These are phyloP conservation scores for Arachis stenosperma DNA, from an alignment of 306 rosid species.

Conservation along the genomic window DNA sequence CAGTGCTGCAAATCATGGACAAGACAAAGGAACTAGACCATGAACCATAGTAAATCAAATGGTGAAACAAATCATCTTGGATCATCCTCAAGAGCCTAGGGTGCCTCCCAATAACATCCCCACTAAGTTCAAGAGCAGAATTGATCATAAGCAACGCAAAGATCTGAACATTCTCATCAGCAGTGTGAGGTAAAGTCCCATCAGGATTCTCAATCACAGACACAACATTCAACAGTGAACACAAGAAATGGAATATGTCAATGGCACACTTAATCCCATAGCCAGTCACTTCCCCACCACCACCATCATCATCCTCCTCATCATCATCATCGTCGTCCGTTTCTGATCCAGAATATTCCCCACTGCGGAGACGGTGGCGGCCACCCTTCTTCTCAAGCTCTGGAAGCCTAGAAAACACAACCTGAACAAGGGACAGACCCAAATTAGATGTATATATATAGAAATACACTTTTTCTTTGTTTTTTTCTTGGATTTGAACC, in stretches of 20 bases:
- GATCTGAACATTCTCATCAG: constrained; percentile 84
- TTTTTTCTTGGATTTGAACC: too few species aligned
- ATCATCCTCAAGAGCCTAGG: constrained; percentile 86
- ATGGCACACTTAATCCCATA: constrained; percentile 73
- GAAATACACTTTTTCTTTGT: too few species aligned
- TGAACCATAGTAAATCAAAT: constrained; percentile 81
- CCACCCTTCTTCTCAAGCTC: constrained; percentile 49
- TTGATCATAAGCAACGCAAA: constrained; percentile 79
- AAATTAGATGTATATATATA: too few species aligned
- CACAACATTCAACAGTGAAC: constrained; percentile 83
- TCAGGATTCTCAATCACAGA: constrained; percentile 57
- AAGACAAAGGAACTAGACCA: constrained; percentile 75
- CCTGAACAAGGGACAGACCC: constrained; percentile 38
- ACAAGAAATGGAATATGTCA: constrained; percentile 79
- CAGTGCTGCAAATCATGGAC: constrained; percentile 95
- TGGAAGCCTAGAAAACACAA: constrained; percentile 58
- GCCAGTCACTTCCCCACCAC: constrained; percentile 45
- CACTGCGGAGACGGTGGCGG: constrained; percentile 35
- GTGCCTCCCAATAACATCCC: constrained; percentile 75
- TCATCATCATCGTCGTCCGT: constrained; percentile 50
- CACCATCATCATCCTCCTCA: constrained; percentile 37
- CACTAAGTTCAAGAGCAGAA: constrained; percentile 76
- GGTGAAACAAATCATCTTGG: constrained; percentile 87
- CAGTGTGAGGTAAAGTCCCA: constrained; percentile 53
- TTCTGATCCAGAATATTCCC: constrained; percentile 56